These are phyloP conservation scores for Globisporangium cederbergense DNA, from an alignment of 352 stramenopile species.

Conservation along the genomic window DNA sequence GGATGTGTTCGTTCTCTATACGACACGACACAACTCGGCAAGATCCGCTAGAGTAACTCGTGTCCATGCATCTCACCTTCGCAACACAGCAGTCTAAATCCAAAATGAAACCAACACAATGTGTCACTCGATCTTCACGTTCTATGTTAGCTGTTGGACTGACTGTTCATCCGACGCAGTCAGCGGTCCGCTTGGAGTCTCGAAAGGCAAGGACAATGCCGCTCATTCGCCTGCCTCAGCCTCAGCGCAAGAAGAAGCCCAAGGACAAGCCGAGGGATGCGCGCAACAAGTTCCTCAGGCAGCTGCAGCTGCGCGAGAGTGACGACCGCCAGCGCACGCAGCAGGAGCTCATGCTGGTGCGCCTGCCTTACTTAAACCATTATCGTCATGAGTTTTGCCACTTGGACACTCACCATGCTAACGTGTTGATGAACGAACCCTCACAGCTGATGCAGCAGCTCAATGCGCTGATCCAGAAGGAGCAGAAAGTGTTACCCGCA, in stretches of 20 bases:
- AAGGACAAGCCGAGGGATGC: conserved; percentile 35
- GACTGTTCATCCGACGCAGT: not conserved
- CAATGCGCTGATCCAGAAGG: conserved; percentile 56
- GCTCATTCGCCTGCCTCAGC: conserved; percentile 8
- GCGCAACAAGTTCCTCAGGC: conserved; percentile 34
- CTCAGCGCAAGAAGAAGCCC: conserved; percentile 24
- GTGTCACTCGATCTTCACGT: too few species aligned
- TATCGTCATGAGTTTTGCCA: not conserved
- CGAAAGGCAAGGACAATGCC: not conserved
- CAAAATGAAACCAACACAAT: too few species aligned
- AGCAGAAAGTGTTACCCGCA: conserved; percentile 39
- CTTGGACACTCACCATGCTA: not conserved
- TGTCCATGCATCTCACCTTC: too few species aligned
- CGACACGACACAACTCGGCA: too few species aligned
- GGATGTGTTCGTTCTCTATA: too few species aligned
- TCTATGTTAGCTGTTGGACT: not conserved
- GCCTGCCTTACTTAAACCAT: not conserved
- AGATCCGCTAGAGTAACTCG: too few species aligned
- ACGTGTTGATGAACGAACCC: not conserved
- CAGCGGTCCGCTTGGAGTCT: not conserved
- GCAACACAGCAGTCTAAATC: too few species aligned
- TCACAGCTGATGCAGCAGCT: conserved; percentile 68
- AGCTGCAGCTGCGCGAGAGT: conserved; percentile 34
- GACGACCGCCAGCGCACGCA: conserved; percentile 31
- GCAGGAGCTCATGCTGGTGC: conserved; percentile 46